Conservation (phyloP, 1,139 yeast species). For the Wickerhamomyces sp. region DNA sequence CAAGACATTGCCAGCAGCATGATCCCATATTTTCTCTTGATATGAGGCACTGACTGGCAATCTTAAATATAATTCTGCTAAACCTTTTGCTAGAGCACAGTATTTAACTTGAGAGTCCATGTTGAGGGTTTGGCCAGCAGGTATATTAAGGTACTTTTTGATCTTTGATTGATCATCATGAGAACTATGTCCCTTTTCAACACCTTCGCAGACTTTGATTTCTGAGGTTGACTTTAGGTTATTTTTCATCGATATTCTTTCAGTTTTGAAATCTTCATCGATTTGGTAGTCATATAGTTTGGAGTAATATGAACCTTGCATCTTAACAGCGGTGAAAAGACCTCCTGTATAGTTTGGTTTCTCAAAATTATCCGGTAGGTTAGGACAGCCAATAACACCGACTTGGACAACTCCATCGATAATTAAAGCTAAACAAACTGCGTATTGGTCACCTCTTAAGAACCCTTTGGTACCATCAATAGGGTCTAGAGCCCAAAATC, state of each 20-base stretch:
- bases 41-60: slow-evolving; percentile 73
- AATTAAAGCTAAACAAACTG: slow-evolving; percentile 87
- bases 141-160: slow-evolving; percentile 59
- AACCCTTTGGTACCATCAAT: slow-evolving; percentile 98
- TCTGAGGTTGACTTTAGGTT: slow-evolving; percentile 29
- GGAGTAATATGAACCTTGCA: slow-evolving; percentile 67
- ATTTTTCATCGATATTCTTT: slow-evolving; percentile 41
- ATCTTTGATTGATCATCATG: slow-evolving; percentile 82
- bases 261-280: slow-evolving; percentile 34
- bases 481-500: slow-evolving; percentile 97
- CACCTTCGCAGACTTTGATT: slow-evolving; percentile 81
- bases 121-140: slow-evolving; percentile 50
- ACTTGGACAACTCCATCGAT: slow-evolving; percentile 80
- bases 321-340: slow-evolving; percentile 65
- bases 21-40: slow-evolving; percentile 97
- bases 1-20: slow-evolving; percentile 90
- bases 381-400: slow-evolving; percentile 97
- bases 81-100: slow-evolving; percentile 85
- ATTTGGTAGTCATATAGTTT: slow-evolving; percentile 32
- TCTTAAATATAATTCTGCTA: slow-evolving; percentile 88
- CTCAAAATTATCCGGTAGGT: slow-evolving; percentile 53
- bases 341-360: slow-evolving; percentile 27
- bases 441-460: slow-evolving; percentile 92
- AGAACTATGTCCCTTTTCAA: slow-evolving; percentile 94
- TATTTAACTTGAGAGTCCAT: slow-evolving; percentile 96